Percentiles rank a stretch among this genome's conserved stretches.
phyloP scores from a whole-genome alignment of 257 asterid species.

The Capsicum baccatum region DNA sequence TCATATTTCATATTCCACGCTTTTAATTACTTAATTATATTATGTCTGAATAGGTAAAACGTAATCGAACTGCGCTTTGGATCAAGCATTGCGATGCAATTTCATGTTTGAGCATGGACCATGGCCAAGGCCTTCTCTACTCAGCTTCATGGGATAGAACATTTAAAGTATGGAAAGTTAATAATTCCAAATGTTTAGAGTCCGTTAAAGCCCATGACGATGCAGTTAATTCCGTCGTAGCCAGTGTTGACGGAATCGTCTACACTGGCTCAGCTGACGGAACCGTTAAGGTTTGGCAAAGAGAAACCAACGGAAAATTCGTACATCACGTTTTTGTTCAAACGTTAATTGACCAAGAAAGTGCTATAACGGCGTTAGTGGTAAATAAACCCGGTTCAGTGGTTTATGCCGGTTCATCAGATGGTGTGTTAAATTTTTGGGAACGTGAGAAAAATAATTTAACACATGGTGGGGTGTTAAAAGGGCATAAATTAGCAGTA shows the following conservation, averaged over 20 bases:
- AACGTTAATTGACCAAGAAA: conserved; percentile 64
- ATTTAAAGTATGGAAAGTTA: conserved; percentile 74
- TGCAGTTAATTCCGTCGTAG: conserved; percentile 73
- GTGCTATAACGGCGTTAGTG: conserved; percentile 75
- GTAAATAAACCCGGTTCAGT: conserved; percentile 51
- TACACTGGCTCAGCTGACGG: conserved; percentile 90
- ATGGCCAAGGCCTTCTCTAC: conserved; percentile 58
- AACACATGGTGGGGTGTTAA: conserved; percentile 70
- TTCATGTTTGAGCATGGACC: conserved; percentile 73
- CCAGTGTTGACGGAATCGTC: conserved; percentile 60
- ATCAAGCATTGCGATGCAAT: conserved; percentile 81
- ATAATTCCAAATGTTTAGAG: conserved; percentile 68
- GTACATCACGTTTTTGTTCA: conserved; percentile 50
- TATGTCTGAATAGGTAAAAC: conserved; percentile 36
- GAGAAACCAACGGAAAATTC: conserved; percentile 55
- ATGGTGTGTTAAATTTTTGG: conserved; percentile 82
- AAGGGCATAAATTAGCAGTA: conserved; percentile 81
- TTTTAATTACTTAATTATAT: background rate
- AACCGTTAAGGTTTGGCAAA: conserved; percentile 70
- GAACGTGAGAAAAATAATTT: conserved; percentile 58
- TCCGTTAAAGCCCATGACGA: conserved; percentile 89
- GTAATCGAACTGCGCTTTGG: conserved; percentile 63
- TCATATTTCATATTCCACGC: background rate
- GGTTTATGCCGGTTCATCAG: conserved; percentile 70
- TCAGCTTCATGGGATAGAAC: conserved; percentile 88